Base-by-base conservation (phyloP, 2,329 filamentous ascomycete species). In the Fusarium cyanostomum region DNA sequence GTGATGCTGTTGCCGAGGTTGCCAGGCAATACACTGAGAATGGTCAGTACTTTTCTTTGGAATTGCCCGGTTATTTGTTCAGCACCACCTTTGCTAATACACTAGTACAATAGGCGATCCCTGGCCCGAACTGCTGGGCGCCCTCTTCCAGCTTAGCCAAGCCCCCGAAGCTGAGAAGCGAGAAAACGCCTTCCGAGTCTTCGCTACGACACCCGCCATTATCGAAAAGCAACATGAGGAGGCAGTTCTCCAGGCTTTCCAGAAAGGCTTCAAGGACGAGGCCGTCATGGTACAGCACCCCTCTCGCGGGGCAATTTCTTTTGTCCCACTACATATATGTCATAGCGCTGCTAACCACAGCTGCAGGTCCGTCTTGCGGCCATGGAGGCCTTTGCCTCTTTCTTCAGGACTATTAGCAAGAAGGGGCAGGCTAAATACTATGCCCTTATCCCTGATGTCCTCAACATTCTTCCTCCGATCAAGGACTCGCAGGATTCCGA, bases 151-250 rank as follows among this genome's bases (percentile, higher is more conserved):
- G 71, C 88, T 96, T 34, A 98, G 94, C 78, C 93, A 96, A 77
- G 94, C 92, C 18, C 82, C 86, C 50, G 92, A 97, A 62, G 80
- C 91, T 27, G 90, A 90, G 65, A 91, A 96, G 80, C 89, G 95
- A 63, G 95, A 98, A 80, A 92, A 90, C 43, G 92, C 95, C 15
- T 99, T 95, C 81, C 88, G 95, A 62, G 95, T 99, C 72, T 97
- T 99, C 76, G 90, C 94, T 39, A 94, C 94, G 2, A 98, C 94
- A 1, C 95, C 95, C 5, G 91, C 91, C 28, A 94, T 99, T 71
- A 98, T 99, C 71, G 93, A 97, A 79, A 94, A 90, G 78, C 92
- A 97, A 75, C 94, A 98, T 71, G 92, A 97, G 75, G 91, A 93
- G 64, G 88, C 91, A n/a, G 93, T 99, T 30, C 82, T 94, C 37